Percentiles rank a stretch among this genome's conserved stretches.
These are phyloP conservation scores for Trichoderma gamsii DNA, from an alignment of 495 filamentous ascomycete genomes.

Conservation along the genomic window DNA sequence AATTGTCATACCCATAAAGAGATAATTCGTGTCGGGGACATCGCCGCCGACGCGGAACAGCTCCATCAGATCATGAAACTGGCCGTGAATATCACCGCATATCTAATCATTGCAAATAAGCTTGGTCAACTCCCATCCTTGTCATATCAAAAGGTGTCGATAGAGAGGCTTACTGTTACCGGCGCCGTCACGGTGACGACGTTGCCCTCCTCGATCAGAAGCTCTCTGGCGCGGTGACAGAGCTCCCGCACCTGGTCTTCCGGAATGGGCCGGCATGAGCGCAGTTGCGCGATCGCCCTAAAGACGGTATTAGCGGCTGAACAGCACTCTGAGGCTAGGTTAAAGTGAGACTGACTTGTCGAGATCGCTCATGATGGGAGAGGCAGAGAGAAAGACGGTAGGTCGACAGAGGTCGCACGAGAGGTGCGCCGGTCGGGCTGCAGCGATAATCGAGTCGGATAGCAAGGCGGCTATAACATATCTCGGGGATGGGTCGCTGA, in stretches of 20 bases:
- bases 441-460: not conserved
- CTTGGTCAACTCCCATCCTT: not conserved
- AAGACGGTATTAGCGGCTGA: constrained; percentile 17
- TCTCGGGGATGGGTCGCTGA: not conserved
- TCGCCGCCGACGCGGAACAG: constrained; percentile 93
- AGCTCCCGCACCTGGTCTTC: constrained; percentile 91
- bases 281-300: constrained; percentile 88
- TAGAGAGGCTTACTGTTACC: constrained; percentile 58
- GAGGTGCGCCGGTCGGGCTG: constrained; percentile 10
- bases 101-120: constrained; percentile 47
- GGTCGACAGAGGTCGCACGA: not conserved
- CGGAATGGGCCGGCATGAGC: constrained; percentile 92
- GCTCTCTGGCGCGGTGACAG: constrained; percentile 94
- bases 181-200: constrained; percentile 94
- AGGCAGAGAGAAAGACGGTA: not conserved
- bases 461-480: not conserved
- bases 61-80: constrained; percentile 99
- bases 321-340: not conserved
- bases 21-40: constrained; percentile 94
- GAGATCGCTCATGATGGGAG: constrained; percentile 70
- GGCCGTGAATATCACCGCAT: constrained; percentile 97
- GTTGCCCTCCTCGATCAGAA: constrained; percentile 96
- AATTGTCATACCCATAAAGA: constrained; percentile 75
- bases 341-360: constrained; percentile 56
- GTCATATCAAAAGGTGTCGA: not conserved